Evolutionary conservation across 2,329 filamentous ascomycete species (phyloP).

Genomic region (Dendryphion nanum): DNA sequence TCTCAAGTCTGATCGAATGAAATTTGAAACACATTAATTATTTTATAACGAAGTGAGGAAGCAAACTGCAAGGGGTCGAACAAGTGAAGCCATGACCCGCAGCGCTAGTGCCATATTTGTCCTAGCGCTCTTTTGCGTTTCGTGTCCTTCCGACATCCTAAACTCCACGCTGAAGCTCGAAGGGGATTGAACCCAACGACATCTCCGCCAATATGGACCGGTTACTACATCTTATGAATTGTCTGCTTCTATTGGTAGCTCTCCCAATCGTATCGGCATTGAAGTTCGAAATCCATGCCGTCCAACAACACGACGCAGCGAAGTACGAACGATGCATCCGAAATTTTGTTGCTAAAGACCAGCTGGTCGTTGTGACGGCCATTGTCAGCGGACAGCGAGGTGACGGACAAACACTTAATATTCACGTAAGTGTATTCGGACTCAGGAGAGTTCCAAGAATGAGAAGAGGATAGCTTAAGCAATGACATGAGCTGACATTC

Average conservation of each 20-base stretch:
- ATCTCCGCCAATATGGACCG: constrained; percentile 31
- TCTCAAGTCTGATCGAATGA: no score
- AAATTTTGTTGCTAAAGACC: constrained; percentile 91
- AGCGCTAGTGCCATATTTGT: no score
- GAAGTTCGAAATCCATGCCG: constrained; percentile 88
- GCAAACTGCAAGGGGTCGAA: no score
- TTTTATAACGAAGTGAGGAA: no score
- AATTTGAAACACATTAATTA: no score
- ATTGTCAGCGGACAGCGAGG: constrained; percentile 81
- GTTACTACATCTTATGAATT: constrained; percentile 31
- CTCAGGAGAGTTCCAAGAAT: background rate
- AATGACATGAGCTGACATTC: no score
- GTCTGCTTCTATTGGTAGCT: constrained; percentile 38
- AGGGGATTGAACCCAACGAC: constrained; percentile 12
- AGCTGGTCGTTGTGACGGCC: constrained; percentile 91
- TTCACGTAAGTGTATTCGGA: constrained; percentile 68
- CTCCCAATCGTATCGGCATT: constrained; percentile 61
- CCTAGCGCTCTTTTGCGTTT: no score
- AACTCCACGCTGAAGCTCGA: constrained; percentile 19
- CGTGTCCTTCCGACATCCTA: constrained; percentile 28
- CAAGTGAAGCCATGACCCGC: no score
- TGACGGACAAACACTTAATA: constrained; percentile 90
- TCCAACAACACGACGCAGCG: constrained; percentile 58
- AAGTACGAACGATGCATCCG: constrained; percentile 85
- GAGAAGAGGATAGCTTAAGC: no score